Percentiles rank a stretch among this genome's conserved stretches.
These are phyloP conservation scores for Zalaria sp. DNA, from an alignment of 2,329 filamentous ascomycete species.

Conservation along the genomic window DNA sequence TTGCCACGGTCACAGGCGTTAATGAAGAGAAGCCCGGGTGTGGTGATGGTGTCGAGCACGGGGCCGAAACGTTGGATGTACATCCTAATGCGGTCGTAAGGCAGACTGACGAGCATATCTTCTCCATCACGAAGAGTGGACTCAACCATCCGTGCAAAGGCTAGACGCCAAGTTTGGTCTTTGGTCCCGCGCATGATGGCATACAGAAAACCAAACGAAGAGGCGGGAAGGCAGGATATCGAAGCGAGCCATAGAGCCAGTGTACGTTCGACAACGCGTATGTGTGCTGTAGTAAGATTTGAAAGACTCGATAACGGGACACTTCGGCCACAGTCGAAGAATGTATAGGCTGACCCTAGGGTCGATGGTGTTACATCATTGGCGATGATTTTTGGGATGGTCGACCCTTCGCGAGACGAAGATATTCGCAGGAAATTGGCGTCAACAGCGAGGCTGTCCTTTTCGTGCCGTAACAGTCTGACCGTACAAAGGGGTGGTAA, in stretches of 20 bases:
- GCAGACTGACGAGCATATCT: slow-evolving; percentile 42
- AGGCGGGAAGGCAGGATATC: slow-evolving; percentile 3
- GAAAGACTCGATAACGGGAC: slow-evolving; percentile 1
- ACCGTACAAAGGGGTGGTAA: slow-evolving; percentile 23
- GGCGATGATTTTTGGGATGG: too few relatives aligned
- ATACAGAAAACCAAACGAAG: slow-evolving; percentile 6
- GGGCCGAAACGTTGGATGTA: slow-evolving; percentile 29
- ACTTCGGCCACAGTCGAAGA: too few relatives aligned
- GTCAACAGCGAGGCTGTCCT: slow-evolving; percentile 25
- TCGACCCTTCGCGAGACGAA: too few relatives aligned
- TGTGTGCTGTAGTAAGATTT: slow-evolving; percentile 13
- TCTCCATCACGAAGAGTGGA: slow-evolving; percentile 41
- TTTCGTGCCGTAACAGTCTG: slow-evolving; percentile 29
- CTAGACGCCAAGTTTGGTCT: slow-evolving; percentile 36
- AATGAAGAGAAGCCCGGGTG: slow-evolving; percentile 37
- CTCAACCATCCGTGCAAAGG: slow-evolving; percentile 39
- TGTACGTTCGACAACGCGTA: slow-evolving; percentile 11
- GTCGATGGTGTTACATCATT: too few relatives aligned
- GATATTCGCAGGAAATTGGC: slow-evolving; percentile 17
- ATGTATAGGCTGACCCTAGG: too few relatives aligned
- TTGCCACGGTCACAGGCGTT: slow-evolving; percentile 35
- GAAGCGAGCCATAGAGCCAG: slow-evolving; percentile 27
- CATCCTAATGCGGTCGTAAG: slow-evolving; percentile 40
- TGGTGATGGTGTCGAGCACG: slow-evolving; percentile 34
- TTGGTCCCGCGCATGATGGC: slow-evolving; percentile 32